phyloP scores from a whole-genome alignment of 1,284 basidiomycete genomes.

The Sparassis latifolia region DNA sequence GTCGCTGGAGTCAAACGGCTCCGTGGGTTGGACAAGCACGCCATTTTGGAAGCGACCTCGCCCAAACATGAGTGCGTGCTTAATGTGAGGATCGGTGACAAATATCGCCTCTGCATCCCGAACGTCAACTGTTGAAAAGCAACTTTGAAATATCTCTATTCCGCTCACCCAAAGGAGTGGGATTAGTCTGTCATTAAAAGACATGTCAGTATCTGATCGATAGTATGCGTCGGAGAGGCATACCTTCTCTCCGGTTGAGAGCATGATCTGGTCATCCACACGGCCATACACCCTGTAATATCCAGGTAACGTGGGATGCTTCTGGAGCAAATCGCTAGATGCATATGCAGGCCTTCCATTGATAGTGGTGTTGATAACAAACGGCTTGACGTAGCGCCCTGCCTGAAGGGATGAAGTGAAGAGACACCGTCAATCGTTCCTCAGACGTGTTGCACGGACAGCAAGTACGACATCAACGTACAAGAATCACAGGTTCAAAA shows the following conservation, averaged over 20 bases:
- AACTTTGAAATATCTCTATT: no score
- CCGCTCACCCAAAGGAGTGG: slow-evolving; percentile 23
- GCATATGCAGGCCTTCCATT: slow-evolving; percentile 28
- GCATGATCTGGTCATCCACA: slow-evolving; percentile 29
- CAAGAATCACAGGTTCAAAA: slow-evolving; percentile 4
- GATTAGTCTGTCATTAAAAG: slow-evolving; percentile 19
- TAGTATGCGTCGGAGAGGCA: neutral
- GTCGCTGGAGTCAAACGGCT: slow-evolving; percentile 26
- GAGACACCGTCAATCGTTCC: no score
- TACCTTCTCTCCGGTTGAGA: slow-evolving; percentile 42
- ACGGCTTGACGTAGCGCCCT: slow-evolving; percentile 2
- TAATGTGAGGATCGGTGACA: slow-evolving; percentile 29
- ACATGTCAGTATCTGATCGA: neutral
- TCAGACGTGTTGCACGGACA: no score
- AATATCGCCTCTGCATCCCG: slow-evolving; percentile 30
- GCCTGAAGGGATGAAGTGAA: no score
- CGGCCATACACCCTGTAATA: slow-evolving; percentile 41
- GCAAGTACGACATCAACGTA: neutral
- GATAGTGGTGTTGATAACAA: slow-evolving; percentile 22
- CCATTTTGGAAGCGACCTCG: slow-evolving; percentile 36
- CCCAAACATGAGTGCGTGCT: slow-evolving; percentile 31
- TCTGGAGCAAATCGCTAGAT: slow-evolving; percentile 36
- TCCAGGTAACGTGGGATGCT: slow-evolving; percentile 38
- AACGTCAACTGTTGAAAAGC: no score
- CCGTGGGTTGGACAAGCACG: slow-evolving; percentile 33